Conservation (phyloP, 306 rosid species). For the Pyrus bretschneideri region DNA sequence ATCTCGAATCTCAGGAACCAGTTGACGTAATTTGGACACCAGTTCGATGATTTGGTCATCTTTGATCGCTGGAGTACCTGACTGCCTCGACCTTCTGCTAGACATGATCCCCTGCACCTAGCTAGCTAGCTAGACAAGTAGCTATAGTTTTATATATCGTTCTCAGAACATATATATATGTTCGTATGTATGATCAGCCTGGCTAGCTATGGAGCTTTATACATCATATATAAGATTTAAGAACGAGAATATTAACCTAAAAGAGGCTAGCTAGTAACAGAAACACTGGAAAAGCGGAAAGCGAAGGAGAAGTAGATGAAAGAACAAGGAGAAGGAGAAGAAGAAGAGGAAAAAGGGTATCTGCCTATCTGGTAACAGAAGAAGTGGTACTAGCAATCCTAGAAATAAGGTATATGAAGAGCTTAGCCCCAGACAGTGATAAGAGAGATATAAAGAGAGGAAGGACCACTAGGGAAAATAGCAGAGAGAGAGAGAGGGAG, state of each 20-base stretch:
- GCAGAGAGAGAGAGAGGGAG: constrained; percentile 51
- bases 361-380: neutral
- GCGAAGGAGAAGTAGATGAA: neutral
- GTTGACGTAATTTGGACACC: constrained; percentile 90
- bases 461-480: constrained; percentile 52
- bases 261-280: neutral
- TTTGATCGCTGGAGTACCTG: constrained; percentile 55
- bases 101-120: constrained; percentile 39
- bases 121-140: neutral
- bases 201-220: neutral
- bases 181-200: neutral
- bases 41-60: constrained; percentile 98
- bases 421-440: constrained; percentile 40
- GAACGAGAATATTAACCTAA: neutral
- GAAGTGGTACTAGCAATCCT: constrained; percentile 13
- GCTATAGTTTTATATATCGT: neutral
- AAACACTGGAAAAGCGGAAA: neutral
- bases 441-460: constrained; percentile 60
- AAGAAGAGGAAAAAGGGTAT: neutral
- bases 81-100: constrained; percentile 88
- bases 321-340: neutral
- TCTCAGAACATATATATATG: neutral
- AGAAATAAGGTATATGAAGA: constrained; percentile 19
- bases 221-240: neutral
- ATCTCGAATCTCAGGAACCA: constrained; percentile 88